These are phyloP conservation scores for Elaeagnus macrophylla DNA, from an alignment of 306 rosid genomes.

Conservation along the genomic window DNA sequence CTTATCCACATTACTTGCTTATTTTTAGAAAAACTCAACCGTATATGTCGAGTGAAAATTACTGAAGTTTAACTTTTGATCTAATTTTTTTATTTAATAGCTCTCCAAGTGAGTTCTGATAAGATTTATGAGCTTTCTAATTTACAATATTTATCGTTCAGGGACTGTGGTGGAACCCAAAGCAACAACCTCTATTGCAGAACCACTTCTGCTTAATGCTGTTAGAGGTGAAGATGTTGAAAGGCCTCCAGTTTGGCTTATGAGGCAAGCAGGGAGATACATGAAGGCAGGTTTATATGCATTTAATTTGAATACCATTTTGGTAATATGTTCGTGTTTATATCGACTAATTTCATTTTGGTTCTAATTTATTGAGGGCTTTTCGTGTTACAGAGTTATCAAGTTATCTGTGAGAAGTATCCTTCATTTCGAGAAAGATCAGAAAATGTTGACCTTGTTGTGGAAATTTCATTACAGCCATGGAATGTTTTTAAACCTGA, in stretches of 20 bases:
- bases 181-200: conserved; percentile 33
- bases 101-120: not conserved
- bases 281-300: conserved; percentile 86
- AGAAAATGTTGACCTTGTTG: conserved; percentile 89
- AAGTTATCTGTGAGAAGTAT: conserved; percentile 73
- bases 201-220: conserved; percentile 79
- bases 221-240: conserved; percentile 74
- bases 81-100: not conserved
- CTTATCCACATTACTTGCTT: too few relatives aligned
- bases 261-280: conserved; percentile 99
- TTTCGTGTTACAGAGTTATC: conserved; percentile 61
- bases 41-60: too few relatives aligned
- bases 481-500: conserved; percentile 97
- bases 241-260: conserved; percentile 99
- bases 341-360: not conserved
- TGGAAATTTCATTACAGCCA: conserved; percentile 84
- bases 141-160: conserved; percentile 19
- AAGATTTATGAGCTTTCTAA: conserved; percentile 15
- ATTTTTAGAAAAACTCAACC: too few relatives aligned
- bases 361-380: conserved; percentile 18
- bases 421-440: conserved; percentile 96
- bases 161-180: conserved; percentile 65
- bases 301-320: conserved; percentile 13
- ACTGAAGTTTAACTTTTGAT: too few relatives aligned
- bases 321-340: not conserved